phyloP scores from a whole-genome alignment of 2,329 filamentous ascomycete genomes.

The Pleurostoma richardsiae region DNA sequence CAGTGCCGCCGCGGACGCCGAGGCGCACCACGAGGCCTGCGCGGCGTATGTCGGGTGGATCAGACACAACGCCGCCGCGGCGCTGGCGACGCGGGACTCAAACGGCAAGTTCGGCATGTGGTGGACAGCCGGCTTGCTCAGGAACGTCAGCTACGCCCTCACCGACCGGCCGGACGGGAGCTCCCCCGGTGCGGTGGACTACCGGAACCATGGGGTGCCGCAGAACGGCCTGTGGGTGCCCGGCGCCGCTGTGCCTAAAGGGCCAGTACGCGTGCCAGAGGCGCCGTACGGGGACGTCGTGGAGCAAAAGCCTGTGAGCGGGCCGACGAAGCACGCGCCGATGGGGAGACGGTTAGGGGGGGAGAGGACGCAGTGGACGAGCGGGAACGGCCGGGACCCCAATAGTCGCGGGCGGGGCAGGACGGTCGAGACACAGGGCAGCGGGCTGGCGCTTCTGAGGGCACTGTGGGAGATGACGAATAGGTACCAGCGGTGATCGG shows the following conservation, averaged over 20 bases:
- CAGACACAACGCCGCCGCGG: conserved; percentile 8
- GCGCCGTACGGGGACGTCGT: not conserved
- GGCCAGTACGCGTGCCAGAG: too few relatives aligned
- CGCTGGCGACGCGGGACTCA: conserved; percentile 6
- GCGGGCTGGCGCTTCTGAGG: conserved; percentile 8
- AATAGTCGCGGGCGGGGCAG: conserved; percentile 9
- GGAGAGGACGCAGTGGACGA: not conserved
- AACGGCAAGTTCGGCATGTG: conserved; percentile 12
- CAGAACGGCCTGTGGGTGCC: conserved; percentile 7
- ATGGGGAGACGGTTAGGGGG: not conserved
- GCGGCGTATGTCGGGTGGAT: conserved; percentile 6
- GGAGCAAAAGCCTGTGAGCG: not conserved
- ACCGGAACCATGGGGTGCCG: conserved; percentile 9
- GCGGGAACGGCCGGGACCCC: conserved; percentile 2
- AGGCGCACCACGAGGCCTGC: conserved; percentile 6
- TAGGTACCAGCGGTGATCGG: not conserved
- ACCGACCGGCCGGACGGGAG: conserved; percentile 4
- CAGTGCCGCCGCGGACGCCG: conserved; percentile 13
- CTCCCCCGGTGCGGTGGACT: conserved; percentile 8
- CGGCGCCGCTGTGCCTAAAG: not conserved
- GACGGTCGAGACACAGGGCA: conserved; percentile 10
- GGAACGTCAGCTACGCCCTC: conserved; percentile 4
- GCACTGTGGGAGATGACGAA: conserved; percentile 8
- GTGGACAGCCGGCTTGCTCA: conserved; percentile 9
- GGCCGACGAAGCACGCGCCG: not conserved